Base-by-base conservation (phyloP, 352 stramenopile genomes). In the Thalassiosira mediterranea region DNA sequence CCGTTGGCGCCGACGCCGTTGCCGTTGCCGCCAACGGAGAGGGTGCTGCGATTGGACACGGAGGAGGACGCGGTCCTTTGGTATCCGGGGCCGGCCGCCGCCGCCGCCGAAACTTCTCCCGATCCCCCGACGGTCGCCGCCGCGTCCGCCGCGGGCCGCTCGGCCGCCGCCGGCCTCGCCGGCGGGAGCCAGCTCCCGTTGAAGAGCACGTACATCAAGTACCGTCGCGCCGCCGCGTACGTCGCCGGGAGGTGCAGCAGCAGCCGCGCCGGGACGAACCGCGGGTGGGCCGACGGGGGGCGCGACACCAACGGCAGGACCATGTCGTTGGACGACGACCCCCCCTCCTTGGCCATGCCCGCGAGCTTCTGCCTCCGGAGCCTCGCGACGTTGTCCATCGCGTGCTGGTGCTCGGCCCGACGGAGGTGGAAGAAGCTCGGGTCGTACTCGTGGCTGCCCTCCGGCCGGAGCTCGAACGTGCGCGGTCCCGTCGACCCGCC, bases 381-480 rank as follows among this genome's bases (percentile, higher is more conserved):
- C 25, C 81, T 75, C 44, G 79, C 82, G 58, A 93, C 80, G 44
- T 83, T 87, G 62, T 93, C 88, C 88, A 93, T 93, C 3, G 88
- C 88, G 70, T 93, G 88, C 52, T 93, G 88, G 67, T 93, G 88
- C 34, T 93, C 88, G 51, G 85, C 81, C 57, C 83, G 79, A 58
- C 83, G 76, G 23, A 94, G 67, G 47, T 92, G 89, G 63, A 86
- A 92, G 67, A 91, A 94, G 7, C 79, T 87, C 32, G 89, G 84
- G 75, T 94, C 89, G 56, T 94, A 94, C 66, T 93, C 88, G 47
- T 92, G 77, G 47, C 88, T 90, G 37, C 63, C 78, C 17, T 83
- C 72, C 19, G 76, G 59, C 51, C 79, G 83, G 15, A 93, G 66
- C 69, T 91, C 84, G 73, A 88, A 93, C 1, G 72, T 79, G 15